Conservation (phyloP, 2,329 filamentous ascomycete genomes). For the Neopestalotiopsis sp. region DNA sequence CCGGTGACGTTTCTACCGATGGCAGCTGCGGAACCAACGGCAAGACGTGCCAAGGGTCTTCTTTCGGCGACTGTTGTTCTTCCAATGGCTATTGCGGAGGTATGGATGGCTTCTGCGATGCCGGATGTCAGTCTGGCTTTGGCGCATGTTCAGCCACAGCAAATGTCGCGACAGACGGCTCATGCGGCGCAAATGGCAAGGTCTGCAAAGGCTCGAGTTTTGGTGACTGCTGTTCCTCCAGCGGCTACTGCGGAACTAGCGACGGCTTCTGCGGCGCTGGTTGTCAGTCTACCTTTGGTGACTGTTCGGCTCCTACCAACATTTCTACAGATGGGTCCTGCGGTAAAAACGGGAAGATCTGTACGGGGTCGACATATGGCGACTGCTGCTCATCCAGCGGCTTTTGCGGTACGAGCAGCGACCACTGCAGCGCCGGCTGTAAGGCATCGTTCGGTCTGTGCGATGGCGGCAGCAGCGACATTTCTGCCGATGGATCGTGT, state of each 20-base stretch:
- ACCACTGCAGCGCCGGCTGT: neutral
- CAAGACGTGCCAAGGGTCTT: conserved; percentile 5
- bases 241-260: neutral
- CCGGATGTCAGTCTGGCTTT: conserved; percentile 10
- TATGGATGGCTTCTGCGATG: neutral
- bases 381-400: conserved; percentile 4
- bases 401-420: neutral
- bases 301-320: neutral
- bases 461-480: neutral
- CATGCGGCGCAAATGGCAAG: conserved; percentile 9
- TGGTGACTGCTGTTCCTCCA: conserved; percentile 14
- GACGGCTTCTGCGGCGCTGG: neutral
- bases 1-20: neutral
- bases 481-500: conserved; percentile 10
- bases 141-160: neutral
- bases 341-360: conserved; percentile 9
- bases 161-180: neutral
- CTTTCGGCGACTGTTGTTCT: conserved; percentile 13
- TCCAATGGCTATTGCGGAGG: conserved; percentile 9
- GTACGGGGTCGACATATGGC: conserved; percentile 7
- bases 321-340: conserved; percentile 10
- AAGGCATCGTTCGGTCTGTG: neutral
- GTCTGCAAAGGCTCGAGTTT: conserved; percentile 2
- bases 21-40: conserved; percentile 3
- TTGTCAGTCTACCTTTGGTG: conserved; percentile 8